Evolutionary conservation across 495 filamentous ascomycete genomes (phyloP).

Genomic region (Tuber umbilicatum): DNA sequence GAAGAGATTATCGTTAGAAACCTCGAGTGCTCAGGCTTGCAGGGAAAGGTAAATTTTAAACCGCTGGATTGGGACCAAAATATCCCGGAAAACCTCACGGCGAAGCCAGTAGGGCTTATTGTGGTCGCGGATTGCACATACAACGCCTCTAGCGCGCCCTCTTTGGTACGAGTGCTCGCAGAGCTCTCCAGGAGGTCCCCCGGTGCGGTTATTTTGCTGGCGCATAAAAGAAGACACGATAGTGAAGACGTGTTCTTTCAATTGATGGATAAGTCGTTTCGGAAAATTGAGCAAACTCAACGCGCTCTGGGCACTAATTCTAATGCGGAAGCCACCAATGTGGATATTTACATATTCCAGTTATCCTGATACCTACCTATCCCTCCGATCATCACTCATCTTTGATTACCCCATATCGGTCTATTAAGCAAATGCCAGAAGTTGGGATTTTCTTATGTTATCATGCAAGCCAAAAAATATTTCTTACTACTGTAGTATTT

Average conservation of each 20-base stretch:
- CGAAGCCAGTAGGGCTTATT: constrained; percentile 60
- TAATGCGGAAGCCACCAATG: background rate
- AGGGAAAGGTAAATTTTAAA: constrained; percentile 50
- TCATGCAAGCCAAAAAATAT: background rate
- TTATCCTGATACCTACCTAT: background rate
- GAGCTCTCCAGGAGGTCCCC: constrained; percentile 50
- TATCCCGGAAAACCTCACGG: constrained; percentile 43
- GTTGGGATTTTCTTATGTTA: background rate
- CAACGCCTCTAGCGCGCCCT: constrained; percentile 72
- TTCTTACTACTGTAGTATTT: background rate
- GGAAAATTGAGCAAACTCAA: constrained; percentile 18
- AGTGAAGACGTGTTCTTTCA: constrained; percentile 76
- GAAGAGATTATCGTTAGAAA: constrained; percentile 52
- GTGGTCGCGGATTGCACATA: constrained; percentile 92
- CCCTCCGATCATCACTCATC: background rate
- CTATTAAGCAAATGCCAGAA: background rate
- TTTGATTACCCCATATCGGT: background rate
- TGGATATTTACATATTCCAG: background rate
- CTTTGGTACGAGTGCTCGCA: constrained; percentile 63
- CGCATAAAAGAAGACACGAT: constrained; percentile 78
- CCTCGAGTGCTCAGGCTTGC: constrained; percentile 32
- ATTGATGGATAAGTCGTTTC: constrained; percentile 51
- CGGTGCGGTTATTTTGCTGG: constrained; percentile 59
- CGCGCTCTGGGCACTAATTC: background rate
- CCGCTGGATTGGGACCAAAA: constrained; percentile 67